Evolutionary conservation across 768 basidiomycete genomes (phyloP).

Genomic region (Lentinula detonsa): DNA sequence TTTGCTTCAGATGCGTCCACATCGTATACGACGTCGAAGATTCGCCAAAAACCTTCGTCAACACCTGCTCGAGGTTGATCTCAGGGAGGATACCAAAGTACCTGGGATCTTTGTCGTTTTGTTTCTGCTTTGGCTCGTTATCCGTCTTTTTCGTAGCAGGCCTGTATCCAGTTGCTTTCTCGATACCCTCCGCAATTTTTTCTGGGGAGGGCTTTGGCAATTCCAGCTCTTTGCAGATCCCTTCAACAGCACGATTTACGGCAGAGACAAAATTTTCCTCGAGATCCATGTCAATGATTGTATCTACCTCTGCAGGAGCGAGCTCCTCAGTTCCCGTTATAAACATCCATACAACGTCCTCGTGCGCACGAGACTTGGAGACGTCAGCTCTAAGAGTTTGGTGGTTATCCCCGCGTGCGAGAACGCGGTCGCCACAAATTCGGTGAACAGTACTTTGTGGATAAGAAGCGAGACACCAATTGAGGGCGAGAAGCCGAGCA

Average conservation of each 20-base stretch:
- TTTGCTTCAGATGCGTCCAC: constrained; percentile 40
- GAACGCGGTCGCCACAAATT: constrained; percentile 72
- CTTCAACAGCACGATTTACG: constrained; percentile 53
- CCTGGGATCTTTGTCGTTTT: constrained; percentile 31
- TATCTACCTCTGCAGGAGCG: constrained; percentile 56
- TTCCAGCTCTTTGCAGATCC: constrained; percentile 47
- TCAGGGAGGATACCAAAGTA: constrained; percentile 83
- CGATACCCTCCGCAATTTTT: constrained; percentile 51
- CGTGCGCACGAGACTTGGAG: constrained; percentile 47
- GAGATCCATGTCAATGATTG: constrained; percentile 59
- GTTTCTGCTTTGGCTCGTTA: constrained; percentile 34
- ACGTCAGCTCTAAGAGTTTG: constrained; percentile 66
- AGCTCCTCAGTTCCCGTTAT: constrained; percentile 60
- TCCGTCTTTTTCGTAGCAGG: constrained; percentile 32
- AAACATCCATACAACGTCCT: constrained; percentile 81
- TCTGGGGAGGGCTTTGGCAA: constrained; percentile 48
- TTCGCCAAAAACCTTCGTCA: constrained; percentile 29
- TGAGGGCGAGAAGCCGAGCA: constrained; percentile 73
- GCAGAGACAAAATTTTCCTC: constrained; percentile 48
- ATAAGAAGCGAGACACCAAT: constrained; percentile 59
- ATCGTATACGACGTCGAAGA: constrained; percentile 29
- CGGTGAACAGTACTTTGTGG: constrained; percentile 62
- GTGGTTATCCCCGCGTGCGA: constrained; percentile 76
- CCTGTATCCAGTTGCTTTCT: constrained; percentile 30
- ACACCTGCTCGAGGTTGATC: constrained; percentile 46